phyloP scores from a whole-genome alignment of 495 filamentous ascomycete species.

The Hyaloscypha bicolor region DNA sequence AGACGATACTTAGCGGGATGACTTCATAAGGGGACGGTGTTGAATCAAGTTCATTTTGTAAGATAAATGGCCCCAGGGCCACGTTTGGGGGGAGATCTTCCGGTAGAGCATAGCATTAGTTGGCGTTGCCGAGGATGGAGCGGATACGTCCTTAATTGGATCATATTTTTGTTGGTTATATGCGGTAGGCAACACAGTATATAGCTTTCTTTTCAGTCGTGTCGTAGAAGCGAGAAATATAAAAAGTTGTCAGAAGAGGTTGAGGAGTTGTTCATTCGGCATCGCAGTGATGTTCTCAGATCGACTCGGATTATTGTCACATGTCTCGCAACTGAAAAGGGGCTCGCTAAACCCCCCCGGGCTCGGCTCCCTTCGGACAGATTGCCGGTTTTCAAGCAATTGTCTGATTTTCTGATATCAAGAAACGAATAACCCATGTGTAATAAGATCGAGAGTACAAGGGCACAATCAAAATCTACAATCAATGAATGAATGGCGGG shows the following conservation, averaged over 20 bases:
- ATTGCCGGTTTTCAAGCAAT: too few relatives aligned
- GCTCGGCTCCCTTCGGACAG: too few relatives aligned
- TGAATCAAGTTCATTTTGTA: not conserved
- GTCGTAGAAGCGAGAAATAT: not conserved
- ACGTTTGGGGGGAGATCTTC: not conserved
- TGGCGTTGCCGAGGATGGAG: not conserved
- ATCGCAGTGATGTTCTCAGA: not conserved
- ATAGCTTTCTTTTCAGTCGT: slow-evolving; percentile 1
- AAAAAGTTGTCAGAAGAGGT: not conserved
- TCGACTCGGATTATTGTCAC: not conserved
- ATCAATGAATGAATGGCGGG: not conserved
- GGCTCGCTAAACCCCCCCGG: too few relatives aligned
- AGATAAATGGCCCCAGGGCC: not conserved
- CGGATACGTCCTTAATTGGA: not conserved
- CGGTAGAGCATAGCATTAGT: slow-evolving; percentile 1
- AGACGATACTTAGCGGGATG: slow-evolving; percentile 14
- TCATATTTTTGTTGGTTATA: not conserved
- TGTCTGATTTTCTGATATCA: too few relatives aligned
- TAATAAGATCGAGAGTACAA: too few relatives aligned
- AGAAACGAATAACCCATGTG: too few relatives aligned
- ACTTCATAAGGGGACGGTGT: not conserved
- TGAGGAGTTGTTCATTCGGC: not conserved
- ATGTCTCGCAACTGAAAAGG: too few relatives aligned
- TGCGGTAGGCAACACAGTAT: not conserved
- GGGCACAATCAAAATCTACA: too few relatives aligned